A percentile compares a stretch with the other conserved stretches of the same genome.
These are phyloP conservation scores for Hericium alpestre DNA, from an alignment of 768 basidiomycete genomes.

Conservation along the genomic window DNA sequence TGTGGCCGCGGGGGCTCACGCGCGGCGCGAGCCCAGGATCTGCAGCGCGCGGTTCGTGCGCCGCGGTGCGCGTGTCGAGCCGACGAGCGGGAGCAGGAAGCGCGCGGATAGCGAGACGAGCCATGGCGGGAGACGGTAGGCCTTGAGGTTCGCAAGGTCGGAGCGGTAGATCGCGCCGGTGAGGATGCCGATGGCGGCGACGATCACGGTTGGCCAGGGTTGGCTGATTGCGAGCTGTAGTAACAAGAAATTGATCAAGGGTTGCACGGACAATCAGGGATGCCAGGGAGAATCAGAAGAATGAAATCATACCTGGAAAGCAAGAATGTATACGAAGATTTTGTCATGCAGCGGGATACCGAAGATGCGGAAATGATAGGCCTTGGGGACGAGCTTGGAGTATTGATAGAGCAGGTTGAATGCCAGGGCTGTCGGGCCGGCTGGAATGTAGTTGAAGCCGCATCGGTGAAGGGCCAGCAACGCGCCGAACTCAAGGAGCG, in stretches of 20 bases:
- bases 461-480: slow-evolving; percentile 56
- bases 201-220: slow-evolving; percentile 53
- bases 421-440: slow-evolving; percentile 65
- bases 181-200: slow-evolving; percentile 54
- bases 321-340: slow-evolving; percentile 59
- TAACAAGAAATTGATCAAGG: not conserved
- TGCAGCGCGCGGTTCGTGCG: slow-evolving; percentile 58
- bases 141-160: slow-evolving; percentile 67
- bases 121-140: slow-evolving; percentile 62
- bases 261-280: not conserved
- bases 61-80: slow-evolving; percentile 49
- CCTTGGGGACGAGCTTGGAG: slow-evolving; percentile 61
- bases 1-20: not conserved
- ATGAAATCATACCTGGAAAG: slow-evolving; percentile 46
- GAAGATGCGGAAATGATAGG: slow-evolving; percentile 69
- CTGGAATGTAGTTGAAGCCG: slow-evolving; percentile 63
- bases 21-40: not conserved
- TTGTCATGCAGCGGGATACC: slow-evolving; percentile 71
- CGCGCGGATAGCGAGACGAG: slow-evolving; percentile 44
- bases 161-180: slow-evolving; percentile 76
- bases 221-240: slow-evolving; percentile 61
- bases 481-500: slow-evolving; percentile 53
- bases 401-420: slow-evolving; percentile 83
- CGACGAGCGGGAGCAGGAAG: slow-evolving; percentile 58
- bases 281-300: not conserved